Percentiles rank a stretch among this genome's conserved stretches.
phyloP scores from a whole-genome alignment of 495 filamentous ascomycete genomes.

The Umbilicaria muhlenbergii region DNA sequence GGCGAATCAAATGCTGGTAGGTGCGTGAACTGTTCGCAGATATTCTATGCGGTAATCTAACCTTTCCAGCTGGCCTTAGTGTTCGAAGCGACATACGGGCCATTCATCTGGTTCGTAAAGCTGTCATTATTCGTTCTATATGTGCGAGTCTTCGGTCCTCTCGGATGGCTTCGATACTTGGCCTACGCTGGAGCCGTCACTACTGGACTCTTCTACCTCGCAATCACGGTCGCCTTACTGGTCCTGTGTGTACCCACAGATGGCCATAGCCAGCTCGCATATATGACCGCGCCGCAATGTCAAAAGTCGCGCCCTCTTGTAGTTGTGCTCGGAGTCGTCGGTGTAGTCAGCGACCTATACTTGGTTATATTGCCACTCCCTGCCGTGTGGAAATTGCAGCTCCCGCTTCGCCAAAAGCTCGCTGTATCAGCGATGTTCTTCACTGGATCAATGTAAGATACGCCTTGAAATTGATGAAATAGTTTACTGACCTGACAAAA shows the following conservation, averaged over 20 bases:
- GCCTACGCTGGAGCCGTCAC: not conserved
- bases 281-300: conserved; percentile 5
- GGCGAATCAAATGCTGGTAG: not conserved
- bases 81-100: not conserved
- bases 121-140: conserved; percentile 1
- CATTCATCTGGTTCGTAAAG: conserved; percentile 1
- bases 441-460: conserved; percentile 9
- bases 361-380: conserved; percentile 12
- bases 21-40: not conserved
- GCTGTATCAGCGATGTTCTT: conserved; percentile 8
- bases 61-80: not conserved
- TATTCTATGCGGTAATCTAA: conserved; percentile 1
- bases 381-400: conserved; percentile 8
- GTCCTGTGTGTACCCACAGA: conserved; percentile 1
- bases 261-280: conserved; percentile 1
- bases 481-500: not conserved
- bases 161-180: conserved; percentile 1
- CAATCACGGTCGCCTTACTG: not conserved
- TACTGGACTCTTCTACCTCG: conserved; percentile 1
- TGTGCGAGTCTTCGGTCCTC: conserved; percentile 1
- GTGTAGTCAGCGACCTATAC: conserved; percentile 12
- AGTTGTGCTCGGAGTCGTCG: conserved; percentile 2
- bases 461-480: not conserved
- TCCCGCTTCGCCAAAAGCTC: conserved; percentile 6
- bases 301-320: not conserved